Evolutionary conservation across 2,329 filamentous ascomycete genomes (phyloP).

Genomic region (Blastomyces percursus): DNA sequence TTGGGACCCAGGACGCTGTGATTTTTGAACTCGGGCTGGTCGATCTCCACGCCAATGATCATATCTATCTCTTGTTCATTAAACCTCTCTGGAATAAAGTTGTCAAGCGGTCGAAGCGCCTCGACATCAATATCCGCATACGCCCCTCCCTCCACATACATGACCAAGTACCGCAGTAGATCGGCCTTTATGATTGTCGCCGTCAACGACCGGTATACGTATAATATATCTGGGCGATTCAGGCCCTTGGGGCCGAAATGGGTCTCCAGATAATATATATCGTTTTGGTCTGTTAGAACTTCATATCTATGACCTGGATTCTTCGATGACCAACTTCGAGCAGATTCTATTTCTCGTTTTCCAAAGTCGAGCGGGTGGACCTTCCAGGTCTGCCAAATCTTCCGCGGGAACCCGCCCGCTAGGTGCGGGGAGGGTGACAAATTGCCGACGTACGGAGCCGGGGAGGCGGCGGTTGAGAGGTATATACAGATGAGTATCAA

Average conservation of each 20-base stretch:
- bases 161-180: conserved; percentile 54
- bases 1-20: conserved; percentile 58
- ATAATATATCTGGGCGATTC: conserved; percentile 55
- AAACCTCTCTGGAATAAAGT: conserved; percentile 55
- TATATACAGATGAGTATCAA: conserved; percentile 38
- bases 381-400: conserved; percentile 73
- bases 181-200: conserved; percentile 58
- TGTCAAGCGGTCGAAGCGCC: conserved; percentile 42
- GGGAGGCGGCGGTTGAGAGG: conserved; percentile 36
- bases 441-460: conserved; percentile 19
- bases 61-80: conserved; percentile 55
- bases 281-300: conserved; percentile 58
- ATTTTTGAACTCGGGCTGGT: conserved; percentile 53
- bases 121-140: conserved; percentile 53
- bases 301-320: conserved; percentile 59
- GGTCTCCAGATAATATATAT: conserved; percentile 55
- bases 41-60: conserved; percentile 60
- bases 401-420: conserved; percentile 45
- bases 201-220: conserved; percentile 49
- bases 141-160: conserved; percentile 54
- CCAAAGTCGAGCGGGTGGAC: conserved; percentile 57
- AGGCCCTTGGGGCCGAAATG: conserved; percentile 55
- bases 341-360: conserved; percentile 48
- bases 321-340: conserved; percentile 54
- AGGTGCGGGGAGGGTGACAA: conserved; percentile 13